phyloP scores from a whole-genome alignment of 176 grass and related monocot species.

The Oryza rufipogon region DNA sequence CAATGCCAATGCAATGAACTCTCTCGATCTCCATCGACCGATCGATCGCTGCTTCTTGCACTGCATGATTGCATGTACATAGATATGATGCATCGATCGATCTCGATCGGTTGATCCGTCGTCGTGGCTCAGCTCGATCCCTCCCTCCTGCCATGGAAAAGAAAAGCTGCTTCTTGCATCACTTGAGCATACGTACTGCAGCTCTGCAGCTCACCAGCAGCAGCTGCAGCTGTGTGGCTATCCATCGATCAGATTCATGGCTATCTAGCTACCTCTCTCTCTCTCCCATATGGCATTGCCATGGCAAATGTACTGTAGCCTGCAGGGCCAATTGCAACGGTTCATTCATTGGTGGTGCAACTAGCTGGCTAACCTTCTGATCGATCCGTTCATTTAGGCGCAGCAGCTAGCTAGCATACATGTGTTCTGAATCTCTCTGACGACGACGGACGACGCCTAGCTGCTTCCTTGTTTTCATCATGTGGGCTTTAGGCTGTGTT shows the following conservation, averaged over 20 bases:
- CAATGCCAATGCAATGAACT: not conserved
- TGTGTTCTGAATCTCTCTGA: not conserved
- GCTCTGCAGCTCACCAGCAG: not conserved
- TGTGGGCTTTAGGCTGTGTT: not conserved
- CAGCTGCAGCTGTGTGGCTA: not conserved
- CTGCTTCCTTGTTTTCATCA: not conserved
- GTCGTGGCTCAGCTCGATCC: not conserved
- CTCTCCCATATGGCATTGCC: not conserved
- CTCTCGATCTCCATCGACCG: not conserved
- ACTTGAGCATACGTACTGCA: not conserved
- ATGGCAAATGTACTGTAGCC: not conserved
- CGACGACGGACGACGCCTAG: not conserved
- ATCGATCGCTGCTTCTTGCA: not conserved
- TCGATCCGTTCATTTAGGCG: not conserved
- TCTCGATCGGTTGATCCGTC: not conserved
- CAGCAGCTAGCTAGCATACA: not conserved
- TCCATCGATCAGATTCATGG: conserved; percentile 29
- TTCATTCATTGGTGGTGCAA: not conserved
- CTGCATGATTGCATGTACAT: not conserved
- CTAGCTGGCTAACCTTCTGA: too few species aligned
- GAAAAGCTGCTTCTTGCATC: conserved; percentile 31
- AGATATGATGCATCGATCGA: not conserved
- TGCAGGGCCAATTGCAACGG: not conserved
- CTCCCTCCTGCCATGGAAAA: conserved; percentile 26
- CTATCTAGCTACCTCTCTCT: too few species aligned